Conservation (phyloP, 2,329 filamentous ascomycete species). For the Penicillium occitanis region DNA sequence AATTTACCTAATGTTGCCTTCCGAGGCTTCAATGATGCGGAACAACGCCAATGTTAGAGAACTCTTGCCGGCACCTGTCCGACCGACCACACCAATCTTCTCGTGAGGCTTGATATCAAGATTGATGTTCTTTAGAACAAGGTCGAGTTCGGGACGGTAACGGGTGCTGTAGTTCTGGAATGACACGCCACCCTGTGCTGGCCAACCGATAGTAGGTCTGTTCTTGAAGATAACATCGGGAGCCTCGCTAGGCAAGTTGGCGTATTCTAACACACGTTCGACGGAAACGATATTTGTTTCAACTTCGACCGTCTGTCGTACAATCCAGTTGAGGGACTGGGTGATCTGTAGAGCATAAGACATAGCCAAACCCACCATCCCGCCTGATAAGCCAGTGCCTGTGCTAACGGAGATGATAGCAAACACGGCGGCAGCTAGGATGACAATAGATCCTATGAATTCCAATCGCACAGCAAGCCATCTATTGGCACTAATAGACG, state of each 20-base stretch:
- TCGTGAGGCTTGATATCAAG: conserved; percentile 92
- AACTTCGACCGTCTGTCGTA: conserved; percentile 97
- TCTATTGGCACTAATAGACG: conserved; percentile 88
- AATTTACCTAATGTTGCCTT: conserved; percentile 66
- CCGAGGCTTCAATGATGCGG: conserved; percentile 85
- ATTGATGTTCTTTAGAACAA: conserved; percentile 90
- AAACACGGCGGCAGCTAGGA: conserved; percentile 80
- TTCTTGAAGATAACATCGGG: conserved; percentile 89
- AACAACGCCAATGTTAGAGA: conserved; percentile 90
- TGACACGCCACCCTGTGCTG: conserved; percentile 79
- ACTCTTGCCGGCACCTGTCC: conserved; percentile 94
- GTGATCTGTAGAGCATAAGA: conserved; percentile 97
- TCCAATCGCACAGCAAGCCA: conserved; percentile 95
- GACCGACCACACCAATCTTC: conserved; percentile 96
- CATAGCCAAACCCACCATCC: conserved; percentile 89
- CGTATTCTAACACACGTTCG: conserved; percentile 95
- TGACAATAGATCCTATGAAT: conserved; percentile 92
- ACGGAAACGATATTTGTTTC: conserved; percentile 99
- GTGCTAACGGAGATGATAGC: conserved; percentile 75
- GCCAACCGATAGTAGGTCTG: conserved; percentile 87
- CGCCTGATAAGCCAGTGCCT: conserved; percentile 63
- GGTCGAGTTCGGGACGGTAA: conserved; percentile 83
- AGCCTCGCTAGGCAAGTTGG: conserved; percentile 84
- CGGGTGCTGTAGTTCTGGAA: conserved; percentile 94
- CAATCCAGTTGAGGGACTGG: conserved; percentile 97